A percentile compares a stretch with the other conserved stretches of the same genome.
phyloP scores from a whole-genome alignment of 2,329 filamentous ascomycete species.

The Aspergillus sojae region DNA sequence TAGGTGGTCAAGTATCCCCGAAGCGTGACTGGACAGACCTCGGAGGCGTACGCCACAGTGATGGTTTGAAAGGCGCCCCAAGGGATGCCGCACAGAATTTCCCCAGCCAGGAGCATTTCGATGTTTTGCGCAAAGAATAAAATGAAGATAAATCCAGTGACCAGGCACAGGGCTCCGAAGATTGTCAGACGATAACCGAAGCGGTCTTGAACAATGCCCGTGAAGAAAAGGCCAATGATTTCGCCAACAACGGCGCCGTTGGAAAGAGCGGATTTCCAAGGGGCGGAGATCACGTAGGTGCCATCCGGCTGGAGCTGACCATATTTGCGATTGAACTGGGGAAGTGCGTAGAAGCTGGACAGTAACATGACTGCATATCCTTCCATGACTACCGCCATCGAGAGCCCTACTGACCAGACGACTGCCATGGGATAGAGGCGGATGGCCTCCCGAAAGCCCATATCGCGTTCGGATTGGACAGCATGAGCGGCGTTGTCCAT shows the following conservation, averaged over 20 bases:
- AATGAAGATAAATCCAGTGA: slow-evolving; percentile 38
- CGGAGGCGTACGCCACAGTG: slow-evolving; percentile 21
- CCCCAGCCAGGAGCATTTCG: slow-evolving; percentile 36
- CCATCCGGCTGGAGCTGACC: slow-evolving; percentile 19
- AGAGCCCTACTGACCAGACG: slow-evolving; percentile 26
- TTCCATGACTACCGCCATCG: slow-evolving; percentile 32
- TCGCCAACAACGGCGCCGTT: slow-evolving; percentile 12
- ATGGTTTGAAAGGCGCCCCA: slow-evolving; percentile 41
- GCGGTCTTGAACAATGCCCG: slow-evolving; percentile 24
- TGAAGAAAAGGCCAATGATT: slow-evolving; percentile 25
- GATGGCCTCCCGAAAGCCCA: slow-evolving; percentile 26
- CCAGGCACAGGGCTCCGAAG: background rate
- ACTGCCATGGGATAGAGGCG: slow-evolving; percentile 29
- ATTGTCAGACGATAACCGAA: slow-evolving; percentile 33
- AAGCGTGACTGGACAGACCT: slow-evolving; percentile 32
- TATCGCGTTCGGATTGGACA: slow-evolving; percentile 19
- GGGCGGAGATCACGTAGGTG: slow-evolving; percentile 24
- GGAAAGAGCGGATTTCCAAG: slow-evolving; percentile 31
- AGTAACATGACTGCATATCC: slow-evolving; percentile 26
- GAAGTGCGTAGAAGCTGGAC: slow-evolving; percentile 24
- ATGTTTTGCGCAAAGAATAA: slow-evolving; percentile 45
- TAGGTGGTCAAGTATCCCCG: background rate
- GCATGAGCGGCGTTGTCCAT: too few species aligned
- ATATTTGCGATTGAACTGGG: slow-evolving; percentile 28
- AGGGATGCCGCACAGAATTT: slow-evolving; percentile 45